Evolutionary conservation across 345 rosid genomes (phyloP).

Genomic region (Raphanus raphanistrum): DNA sequence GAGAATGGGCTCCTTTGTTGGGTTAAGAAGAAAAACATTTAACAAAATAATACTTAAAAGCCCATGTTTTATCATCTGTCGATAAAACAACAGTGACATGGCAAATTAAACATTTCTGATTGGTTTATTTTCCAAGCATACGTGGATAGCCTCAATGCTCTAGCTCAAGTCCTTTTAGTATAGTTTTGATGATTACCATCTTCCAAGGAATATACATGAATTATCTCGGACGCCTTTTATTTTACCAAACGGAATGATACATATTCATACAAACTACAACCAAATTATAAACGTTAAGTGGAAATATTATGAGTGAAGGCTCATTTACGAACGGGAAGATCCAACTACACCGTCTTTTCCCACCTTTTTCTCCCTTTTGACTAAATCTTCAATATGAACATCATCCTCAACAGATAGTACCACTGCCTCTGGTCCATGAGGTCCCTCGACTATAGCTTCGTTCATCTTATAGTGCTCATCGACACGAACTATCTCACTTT

Average conservation of each 20-base stretch:
- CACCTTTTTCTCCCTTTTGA: slow-evolving; percentile 37
- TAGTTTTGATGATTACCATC: too few species aligned
- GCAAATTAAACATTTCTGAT: too few species aligned
- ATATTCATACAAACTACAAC: slow-evolving; percentile 7
- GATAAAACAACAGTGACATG: too few species aligned
- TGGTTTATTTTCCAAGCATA: too few species aligned
- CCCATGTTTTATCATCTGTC: too few species aligned
- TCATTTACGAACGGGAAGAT: slow-evolving; percentile 13
- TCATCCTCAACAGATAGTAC: slow-evolving; percentile 60
- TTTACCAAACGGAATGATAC: slow-evolving; percentile 23
- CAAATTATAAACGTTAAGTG: neutral
- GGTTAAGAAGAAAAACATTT: too few species aligned
- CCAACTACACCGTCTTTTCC: slow-evolving; percentile 21
- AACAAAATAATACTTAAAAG: too few species aligned
- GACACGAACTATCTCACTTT: slow-evolving; percentile 37
- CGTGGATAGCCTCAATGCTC: too few species aligned
- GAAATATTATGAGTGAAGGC: neutral
- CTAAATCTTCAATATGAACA: slow-evolving; percentile 47
- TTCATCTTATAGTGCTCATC: slow-evolving; percentile 63
- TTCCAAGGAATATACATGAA: neutral
- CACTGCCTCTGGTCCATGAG: slow-evolving; percentile 48
- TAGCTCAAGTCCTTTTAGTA: too few species aligned
- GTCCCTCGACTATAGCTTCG: slow-evolving; percentile 55
- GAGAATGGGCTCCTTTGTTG: too few species aligned
- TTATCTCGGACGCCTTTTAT: slow-evolving; percentile 6